Base-by-base conservation (phyloP, 257 asterid species). In the Pogostemon cablin region DNA sequence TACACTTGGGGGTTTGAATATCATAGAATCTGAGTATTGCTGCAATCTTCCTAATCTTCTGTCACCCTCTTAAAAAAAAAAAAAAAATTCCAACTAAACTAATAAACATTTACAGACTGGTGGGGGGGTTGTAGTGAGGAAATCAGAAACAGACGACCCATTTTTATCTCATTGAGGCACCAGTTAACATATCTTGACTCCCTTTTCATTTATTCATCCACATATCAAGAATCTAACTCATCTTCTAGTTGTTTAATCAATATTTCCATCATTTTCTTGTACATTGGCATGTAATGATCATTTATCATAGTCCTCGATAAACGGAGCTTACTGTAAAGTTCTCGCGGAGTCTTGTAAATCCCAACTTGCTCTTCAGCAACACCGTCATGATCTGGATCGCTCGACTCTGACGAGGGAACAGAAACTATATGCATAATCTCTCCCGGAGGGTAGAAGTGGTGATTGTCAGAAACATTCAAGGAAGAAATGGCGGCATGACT, bases 201-300 rank as follows among this genome's bases (percentile, higher is more conserved):
- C 32, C 43, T 66, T 61, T 71, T 58, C 68, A 67, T 48, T 52
- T 15, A 37, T 35, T 62, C 77, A 74, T 39, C 75, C 61, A 68
- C 78, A 69, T 66, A 43, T 54, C 65, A 43, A 71, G 82, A 56
- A 72, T 81, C 96, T 67, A 80, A 85, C 81, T 80, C 90, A 42
- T 86, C 84, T 72, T 92, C 93, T 41, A 90, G 84, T 41, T 88
- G 91, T 76, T 67, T 79, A 81, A 92, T 92, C 87, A 90, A 80
- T 4, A 82, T 78, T 79, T 92, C 97, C 91, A 92, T 92, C 89
- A 85, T 84, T 81, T 88, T 90, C 89, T 85, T 92, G 76, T 88
- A 92, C 93, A 92, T 88, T 0, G 97, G 98, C 97, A 92, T 92
- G 58, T 86, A 92, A 86, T 92, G 98, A 74, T 92, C 97, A 55